Evolutionary conservation across 1,284 basidiomycete species (phyloP).

Genomic region (Moesziomyces parantarcticus): DNA sequence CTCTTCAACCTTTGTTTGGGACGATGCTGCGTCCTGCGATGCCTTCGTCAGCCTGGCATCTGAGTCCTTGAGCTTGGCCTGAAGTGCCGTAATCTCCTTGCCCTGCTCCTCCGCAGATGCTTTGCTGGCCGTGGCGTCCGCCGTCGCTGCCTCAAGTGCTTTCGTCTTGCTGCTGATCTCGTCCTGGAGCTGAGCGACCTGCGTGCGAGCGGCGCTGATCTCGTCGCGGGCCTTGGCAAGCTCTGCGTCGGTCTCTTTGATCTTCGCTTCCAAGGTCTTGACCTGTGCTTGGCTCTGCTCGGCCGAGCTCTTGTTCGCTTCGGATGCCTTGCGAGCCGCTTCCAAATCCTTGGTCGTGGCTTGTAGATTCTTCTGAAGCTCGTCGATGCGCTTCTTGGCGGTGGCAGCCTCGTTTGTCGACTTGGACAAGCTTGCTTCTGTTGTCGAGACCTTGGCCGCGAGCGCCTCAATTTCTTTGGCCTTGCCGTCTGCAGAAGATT

Average conservation of each 20-base stretch:
- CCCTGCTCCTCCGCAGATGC: conserved; percentile 4
- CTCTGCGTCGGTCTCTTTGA: conserved; percentile 13
- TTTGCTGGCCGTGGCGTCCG: conserved; percentile 13
- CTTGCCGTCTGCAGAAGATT: conserved; percentile 13
- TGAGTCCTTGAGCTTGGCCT: conserved; percentile 7
- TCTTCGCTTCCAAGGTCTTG: conserved; percentile 20
- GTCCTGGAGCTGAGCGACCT: conserved; percentile 6
- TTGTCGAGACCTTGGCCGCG: conserved; percentile 11
- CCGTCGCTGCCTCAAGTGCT: conserved; percentile 11
- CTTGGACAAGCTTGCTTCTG: conserved; percentile 19
- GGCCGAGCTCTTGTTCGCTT: conserved; percentile 15
- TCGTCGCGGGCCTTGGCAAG: conserved; percentile 12
- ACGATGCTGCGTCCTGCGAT: neutral
- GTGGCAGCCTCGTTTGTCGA: conserved; percentile 11
- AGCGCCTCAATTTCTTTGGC: conserved; percentile 24
- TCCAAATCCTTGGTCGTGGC: conserved; percentile 17
- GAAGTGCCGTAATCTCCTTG: conserved; percentile 6
- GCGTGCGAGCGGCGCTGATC: conserved; percentile 8
- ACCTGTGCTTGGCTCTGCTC: conserved; percentile 21
- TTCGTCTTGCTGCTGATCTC: conserved; percentile 1
- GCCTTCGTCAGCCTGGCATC: conserved; percentile 8
- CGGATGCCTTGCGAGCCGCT: conserved; percentile 10
- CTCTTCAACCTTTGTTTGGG: conserved; percentile 9
- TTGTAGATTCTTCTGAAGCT: conserved; percentile 25
- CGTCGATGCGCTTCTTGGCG: conserved; percentile 15